phyloP scores from a whole-genome alignment of 1,139 yeast genomes.

The Zygoascus hellenicus region DNA sequence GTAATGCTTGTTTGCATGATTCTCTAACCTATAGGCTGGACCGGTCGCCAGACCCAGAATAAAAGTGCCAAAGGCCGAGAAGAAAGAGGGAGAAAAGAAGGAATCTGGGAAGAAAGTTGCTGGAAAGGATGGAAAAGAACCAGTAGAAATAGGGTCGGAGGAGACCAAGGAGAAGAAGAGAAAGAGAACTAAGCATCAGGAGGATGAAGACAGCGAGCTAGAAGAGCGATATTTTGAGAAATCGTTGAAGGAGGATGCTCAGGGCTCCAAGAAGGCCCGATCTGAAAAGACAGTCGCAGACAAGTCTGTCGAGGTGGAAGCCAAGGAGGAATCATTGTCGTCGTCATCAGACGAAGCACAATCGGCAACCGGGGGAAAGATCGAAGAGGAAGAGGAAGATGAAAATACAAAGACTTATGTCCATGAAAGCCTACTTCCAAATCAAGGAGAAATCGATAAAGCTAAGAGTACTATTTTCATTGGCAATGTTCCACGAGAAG shows the following conservation, averaged over 20 bases:
- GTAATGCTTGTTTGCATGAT: neutral
- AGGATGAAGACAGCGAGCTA: constrained; percentile 6
- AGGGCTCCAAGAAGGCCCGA: constrained; percentile 18
- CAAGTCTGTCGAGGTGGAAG: constrained; percentile 22
- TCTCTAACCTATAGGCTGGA: constrained; percentile 11
- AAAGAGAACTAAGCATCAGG: constrained; percentile 5
- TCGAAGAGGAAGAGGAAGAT: constrained; percentile 17
- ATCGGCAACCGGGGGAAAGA: constrained; percentile 7
- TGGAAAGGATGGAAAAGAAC: neutral
- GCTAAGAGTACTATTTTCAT: constrained; percentile 87
- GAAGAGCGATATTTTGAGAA: constrained; percentile 7
- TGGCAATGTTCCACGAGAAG: constrained; percentile 71
- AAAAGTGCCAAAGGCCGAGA: neutral
- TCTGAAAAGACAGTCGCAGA: constrained; percentile 27
- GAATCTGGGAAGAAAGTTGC: too few species aligned
- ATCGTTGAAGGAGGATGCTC: constrained; percentile 2
- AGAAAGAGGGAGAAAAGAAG: neutral
- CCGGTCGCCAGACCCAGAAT: constrained; percentile 8
- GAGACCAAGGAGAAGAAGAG: constrained; percentile 3
- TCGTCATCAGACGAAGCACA: constrained; percentile 19
- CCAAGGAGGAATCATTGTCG: constrained; percentile 19
- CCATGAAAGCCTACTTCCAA: constrained; percentile 15
- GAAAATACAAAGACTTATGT: constrained; percentile 14
- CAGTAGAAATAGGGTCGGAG: neutral
- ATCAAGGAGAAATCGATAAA: constrained; percentile 56